Evolutionary conservation across 73 alveolate genomes (phyloP).

Genomic region (Loxodes magnus): DNA sequence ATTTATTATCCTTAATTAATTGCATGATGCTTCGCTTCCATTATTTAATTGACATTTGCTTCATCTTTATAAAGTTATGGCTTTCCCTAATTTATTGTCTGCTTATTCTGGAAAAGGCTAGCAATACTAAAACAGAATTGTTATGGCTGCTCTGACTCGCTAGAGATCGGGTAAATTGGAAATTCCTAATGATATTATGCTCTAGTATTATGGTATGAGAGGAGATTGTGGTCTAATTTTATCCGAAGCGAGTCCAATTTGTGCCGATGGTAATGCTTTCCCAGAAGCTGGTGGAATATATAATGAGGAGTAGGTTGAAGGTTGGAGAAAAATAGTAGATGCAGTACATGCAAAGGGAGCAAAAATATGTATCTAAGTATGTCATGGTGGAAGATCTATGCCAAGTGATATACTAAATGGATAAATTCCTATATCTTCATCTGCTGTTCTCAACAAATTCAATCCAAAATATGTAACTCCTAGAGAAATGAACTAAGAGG

Average conservation of each 20-base stretch:
- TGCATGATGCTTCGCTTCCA: too few species aligned
- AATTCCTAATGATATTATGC: slow-evolving; percentile 18
- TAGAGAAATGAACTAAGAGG: slow-evolving; percentile 18
- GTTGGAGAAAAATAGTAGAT: slow-evolving; percentile 24
- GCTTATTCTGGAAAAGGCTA: too few species aligned
- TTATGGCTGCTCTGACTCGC: slow-evolving; percentile 32
- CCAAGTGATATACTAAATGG: neutral
- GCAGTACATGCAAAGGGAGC: too few species aligned
- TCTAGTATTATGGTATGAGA: slow-evolving; percentile 16
- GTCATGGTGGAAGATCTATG: slow-evolving; percentile 25
- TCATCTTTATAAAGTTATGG: too few species aligned
- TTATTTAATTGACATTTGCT: too few species aligned
- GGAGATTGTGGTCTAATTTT: slow-evolving; percentile 29
- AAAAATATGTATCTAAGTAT: slow-evolving; percentile 12
- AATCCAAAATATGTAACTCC: slow-evolving; percentile 10
- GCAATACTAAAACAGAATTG: slow-evolving; percentile 31
- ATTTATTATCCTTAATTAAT: too few species aligned
- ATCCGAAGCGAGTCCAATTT: slow-evolving; percentile 20
- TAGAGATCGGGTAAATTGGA: slow-evolving; percentile 20
- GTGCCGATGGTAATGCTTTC: slow-evolving; percentile 7
- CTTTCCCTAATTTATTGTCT: too few species aligned
- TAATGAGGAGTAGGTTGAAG: slow-evolving; percentile 22
- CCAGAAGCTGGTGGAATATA: too few species aligned
- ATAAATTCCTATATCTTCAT: slow-evolving; percentile 1
- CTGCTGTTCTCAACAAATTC: neutral